A percentile compares a stretch with the other conserved stretches of the same genome.
These are phyloP conservation scores for Ambrosia artemisiifolia DNA, from an alignment of 129 eudicot species.

Conservation along the genomic window DNA sequence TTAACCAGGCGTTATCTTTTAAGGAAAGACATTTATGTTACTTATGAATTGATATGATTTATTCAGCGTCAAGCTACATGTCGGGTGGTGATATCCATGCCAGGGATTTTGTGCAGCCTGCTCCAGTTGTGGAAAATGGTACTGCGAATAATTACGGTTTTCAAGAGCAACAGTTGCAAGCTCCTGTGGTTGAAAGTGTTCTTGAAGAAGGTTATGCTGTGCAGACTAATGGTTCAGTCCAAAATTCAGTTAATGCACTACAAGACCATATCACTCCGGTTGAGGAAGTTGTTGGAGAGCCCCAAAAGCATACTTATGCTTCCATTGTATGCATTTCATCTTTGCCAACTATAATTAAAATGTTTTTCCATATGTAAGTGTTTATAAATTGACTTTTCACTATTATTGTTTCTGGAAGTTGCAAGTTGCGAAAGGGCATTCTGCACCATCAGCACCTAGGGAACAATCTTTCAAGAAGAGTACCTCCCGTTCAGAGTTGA, in stretches of 20 bases:
- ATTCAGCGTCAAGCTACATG: slow-evolving; percentile 63
- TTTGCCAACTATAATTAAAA: slow-evolving; percentile 9
- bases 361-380: not conserved
- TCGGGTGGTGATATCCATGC: slow-evolving; percentile 49
- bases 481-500: slow-evolving; percentile 52
- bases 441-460: slow-evolving; percentile 42
- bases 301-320: slow-evolving; percentile 96
- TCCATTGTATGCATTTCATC: slow-evolving; percentile 66
- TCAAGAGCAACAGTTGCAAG: slow-evolving; percentile 55
- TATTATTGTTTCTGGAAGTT: slow-evolving; percentile 35
- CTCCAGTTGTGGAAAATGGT: slow-evolving; percentile 56
- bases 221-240: slow-evolving; percentile 79
- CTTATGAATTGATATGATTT: not conserved
- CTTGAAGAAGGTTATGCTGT: slow-evolving; percentile 47
- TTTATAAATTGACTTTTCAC: slow-evolving; percentile 18
- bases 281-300: slow-evolving; percentile 70
- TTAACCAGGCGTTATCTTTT: not conserved
- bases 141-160: slow-evolving; percentile 42
- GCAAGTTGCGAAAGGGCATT: slow-evolving; percentile 74
- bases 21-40: slow-evolving; percentile 1
- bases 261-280: slow-evolving; percentile 43
- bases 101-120: slow-evolving; percentile 53
- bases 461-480: slow-evolving; percentile 48
- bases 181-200: slow-evolving; percentile 44
- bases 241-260: slow-evolving; percentile 38